Evolutionary conservation across 2,329 filamentous ascomycete species (phyloP).

Genomic region (Dichotomopilus funicola): DNA sequence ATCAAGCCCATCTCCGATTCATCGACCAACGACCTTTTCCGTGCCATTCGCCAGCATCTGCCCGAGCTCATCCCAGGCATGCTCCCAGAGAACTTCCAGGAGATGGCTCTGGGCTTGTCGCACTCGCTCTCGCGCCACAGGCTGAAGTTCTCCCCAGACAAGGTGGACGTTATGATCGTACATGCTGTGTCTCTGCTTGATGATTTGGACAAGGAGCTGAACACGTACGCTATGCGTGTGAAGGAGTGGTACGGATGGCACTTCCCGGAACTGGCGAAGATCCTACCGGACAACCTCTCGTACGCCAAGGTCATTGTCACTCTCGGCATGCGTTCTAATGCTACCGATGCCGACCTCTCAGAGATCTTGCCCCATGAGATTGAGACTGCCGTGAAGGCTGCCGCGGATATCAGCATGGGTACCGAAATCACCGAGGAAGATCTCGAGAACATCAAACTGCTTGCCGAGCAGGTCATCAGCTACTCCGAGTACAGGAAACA

Average conservation of each 20-base stretch:
- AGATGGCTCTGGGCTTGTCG: slow-evolving; percentile 92
- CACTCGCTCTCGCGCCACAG: slow-evolving; percentile 96
- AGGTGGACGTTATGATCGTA: slow-evolving; percentile 99
- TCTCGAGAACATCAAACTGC: slow-evolving; percentile 81
- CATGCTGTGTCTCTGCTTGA: slow-evolving; percentile 92
- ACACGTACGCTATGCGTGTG: slow-evolving; percentile 97
- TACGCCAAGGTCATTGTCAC: slow-evolving; percentile 83
- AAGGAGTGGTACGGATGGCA: slow-evolving; percentile 99
- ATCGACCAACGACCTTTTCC: slow-evolving; percentile 80
- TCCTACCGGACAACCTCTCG: slow-evolving; percentile 93
- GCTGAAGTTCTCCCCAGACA: slow-evolving; percentile 96
- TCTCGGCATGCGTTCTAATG: slow-evolving; percentile 83
- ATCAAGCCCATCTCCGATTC: slow-evolving; percentile 79
- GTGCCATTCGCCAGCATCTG: slow-evolving; percentile 86
- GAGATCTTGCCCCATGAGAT: slow-evolving; percentile 95
- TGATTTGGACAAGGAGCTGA: slow-evolving; percentile 96
- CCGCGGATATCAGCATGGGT: slow-evolving; percentile 96
- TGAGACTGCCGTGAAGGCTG: slow-evolving; percentile 82
- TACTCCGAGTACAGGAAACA: slow-evolving; percentile 87
- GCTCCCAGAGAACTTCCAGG: slow-evolving; percentile 75
- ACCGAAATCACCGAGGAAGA: slow-evolving; percentile 93
- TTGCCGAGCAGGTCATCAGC: slow-evolving; percentile 87
- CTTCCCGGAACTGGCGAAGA: slow-evolving; percentile 96
- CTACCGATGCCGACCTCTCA: slow-evolving; percentile 68
- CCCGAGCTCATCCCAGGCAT: slow-evolving; percentile 86